phyloP scores from a whole-genome alignment of 306 rosid species.

The Acacia melanoxylon region DNA sequence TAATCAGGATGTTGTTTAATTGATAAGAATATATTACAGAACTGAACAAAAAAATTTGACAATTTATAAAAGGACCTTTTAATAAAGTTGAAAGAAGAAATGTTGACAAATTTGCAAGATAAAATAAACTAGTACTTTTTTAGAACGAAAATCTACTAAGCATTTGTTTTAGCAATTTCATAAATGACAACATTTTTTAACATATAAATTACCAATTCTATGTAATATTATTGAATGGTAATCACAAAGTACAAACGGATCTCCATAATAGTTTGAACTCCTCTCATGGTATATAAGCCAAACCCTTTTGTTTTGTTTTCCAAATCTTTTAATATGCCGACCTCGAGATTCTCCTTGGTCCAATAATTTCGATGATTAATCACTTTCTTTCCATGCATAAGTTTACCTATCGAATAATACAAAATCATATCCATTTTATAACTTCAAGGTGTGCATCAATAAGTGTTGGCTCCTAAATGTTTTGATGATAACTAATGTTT shows the following conservation, averaged over 20 bases:
- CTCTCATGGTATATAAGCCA: conserved; percentile 2
- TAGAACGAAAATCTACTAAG: conserved; percentile 39
- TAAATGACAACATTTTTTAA: conserved; percentile 1
- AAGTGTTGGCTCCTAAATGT: too few species aligned
- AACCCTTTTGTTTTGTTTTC: conserved; percentile 25
- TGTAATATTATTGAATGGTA: neutral
- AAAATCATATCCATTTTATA: neutral
- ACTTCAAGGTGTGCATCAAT: neutral
- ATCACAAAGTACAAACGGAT: conserved; percentile 25
- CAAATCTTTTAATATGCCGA: conserved; percentile 13
- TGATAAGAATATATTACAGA: too few species aligned
- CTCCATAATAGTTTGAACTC: neutral
- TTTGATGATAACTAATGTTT: too few species aligned
- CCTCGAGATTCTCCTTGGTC: neutral
- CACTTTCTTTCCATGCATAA: neutral
- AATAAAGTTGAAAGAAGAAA: neutral
- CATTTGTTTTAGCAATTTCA: conserved; percentile 4
- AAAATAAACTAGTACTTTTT: conserved; percentile 15
- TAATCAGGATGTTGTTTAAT: neutral
- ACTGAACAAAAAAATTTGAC: too few species aligned
- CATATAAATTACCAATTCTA: neutral
- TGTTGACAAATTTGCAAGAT: conserved; percentile 2
- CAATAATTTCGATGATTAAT: neutral
- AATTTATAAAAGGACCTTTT: too few species aligned
- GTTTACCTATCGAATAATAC: neutral